Evolutionary conservation across 345 rosid genomes (phyloP).

Genomic region (Citropsis articulata): DNA sequence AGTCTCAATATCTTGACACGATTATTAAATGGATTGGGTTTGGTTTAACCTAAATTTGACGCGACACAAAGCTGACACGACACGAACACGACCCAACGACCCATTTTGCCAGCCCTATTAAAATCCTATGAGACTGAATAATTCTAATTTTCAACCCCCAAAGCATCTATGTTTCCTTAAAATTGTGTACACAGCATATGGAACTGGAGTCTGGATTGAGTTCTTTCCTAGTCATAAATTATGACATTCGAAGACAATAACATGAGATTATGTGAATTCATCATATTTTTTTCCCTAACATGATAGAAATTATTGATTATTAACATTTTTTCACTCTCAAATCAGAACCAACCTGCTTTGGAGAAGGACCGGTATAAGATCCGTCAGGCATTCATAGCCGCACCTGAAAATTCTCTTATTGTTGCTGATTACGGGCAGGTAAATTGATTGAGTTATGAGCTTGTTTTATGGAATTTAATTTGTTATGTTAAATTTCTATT

Average conservation of each 20-base stretch:
- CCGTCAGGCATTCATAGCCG: constrained; percentile 90
- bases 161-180: neutral
- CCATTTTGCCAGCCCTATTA: no score
- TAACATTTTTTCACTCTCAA: neutral
- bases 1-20: no score
- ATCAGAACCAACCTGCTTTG: constrained; percentile 96
- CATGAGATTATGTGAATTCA: neutral
- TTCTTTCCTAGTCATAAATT: neutral
- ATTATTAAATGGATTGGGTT: no score
- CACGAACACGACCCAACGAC: no score
- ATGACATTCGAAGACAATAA: neutral
- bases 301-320: neutral
- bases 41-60: no score
- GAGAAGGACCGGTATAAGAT: constrained; percentile 99
- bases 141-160: constrained; percentile 5
- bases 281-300: neutral
- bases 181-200: neutral
- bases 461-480: neutral
- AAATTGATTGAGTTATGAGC: constrained; percentile 22
- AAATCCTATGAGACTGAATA: neutral
- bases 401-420: constrained; percentile 89
- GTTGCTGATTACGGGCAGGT: constrained; percentile 99
- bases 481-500: constrained; percentile 26
- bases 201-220: neutral
- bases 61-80: no score